These are phyloP conservation scores for Monilinia aucupariae DNA, from an alignment of 2,329 filamentous ascomycete genomes.

Conservation along the genomic window DNA sequence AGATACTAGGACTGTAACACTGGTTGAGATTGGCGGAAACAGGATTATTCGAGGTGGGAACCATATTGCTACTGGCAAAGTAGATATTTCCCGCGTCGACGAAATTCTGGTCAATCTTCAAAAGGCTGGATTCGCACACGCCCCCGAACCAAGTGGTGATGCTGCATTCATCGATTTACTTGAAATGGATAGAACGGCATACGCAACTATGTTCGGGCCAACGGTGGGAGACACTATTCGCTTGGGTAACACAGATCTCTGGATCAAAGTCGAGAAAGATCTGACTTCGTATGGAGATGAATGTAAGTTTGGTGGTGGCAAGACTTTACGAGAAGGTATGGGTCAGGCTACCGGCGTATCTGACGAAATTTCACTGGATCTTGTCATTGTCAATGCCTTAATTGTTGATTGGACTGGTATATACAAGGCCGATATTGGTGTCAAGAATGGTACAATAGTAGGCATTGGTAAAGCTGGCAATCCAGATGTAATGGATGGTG, in stretches of 20 bases:
- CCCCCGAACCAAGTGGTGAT: conserved; percentile 54
- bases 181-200: conserved; percentile 71
- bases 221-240: conserved; percentile 82
- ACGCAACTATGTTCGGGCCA: conserved; percentile 86
- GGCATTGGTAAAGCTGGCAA: conserved; percentile 94
- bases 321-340: conserved; percentile 92
- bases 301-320: conserved; percentile 91
- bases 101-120: conserved; percentile 64
- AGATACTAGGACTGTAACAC: conserved; percentile 80
- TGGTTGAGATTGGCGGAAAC: conserved; percentile 82
- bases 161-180: conserved; percentile 54
- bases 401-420: conserved; percentile 90
- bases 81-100: conserved; percentile 58
- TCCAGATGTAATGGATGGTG: conserved; percentile 92
- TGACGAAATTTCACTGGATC: conserved; percentile 69
- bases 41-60: conserved; percentile 82
- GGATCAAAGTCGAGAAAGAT: conserved; percentile 86
- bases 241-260: conserved; percentile 78
- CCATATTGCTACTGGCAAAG: conserved; percentile 63
- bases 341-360: conserved; percentile 77
- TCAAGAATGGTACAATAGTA: conserved; percentile 80
- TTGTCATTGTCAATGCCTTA: conserved; percentile 83
- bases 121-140: conserved; percentile 71
- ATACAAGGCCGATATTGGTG: conserved; percentile 93
- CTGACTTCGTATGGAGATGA: conserved; percentile 83